Conservation (phyloP, 148 eudicot species). For the Silene conica region DNA sequence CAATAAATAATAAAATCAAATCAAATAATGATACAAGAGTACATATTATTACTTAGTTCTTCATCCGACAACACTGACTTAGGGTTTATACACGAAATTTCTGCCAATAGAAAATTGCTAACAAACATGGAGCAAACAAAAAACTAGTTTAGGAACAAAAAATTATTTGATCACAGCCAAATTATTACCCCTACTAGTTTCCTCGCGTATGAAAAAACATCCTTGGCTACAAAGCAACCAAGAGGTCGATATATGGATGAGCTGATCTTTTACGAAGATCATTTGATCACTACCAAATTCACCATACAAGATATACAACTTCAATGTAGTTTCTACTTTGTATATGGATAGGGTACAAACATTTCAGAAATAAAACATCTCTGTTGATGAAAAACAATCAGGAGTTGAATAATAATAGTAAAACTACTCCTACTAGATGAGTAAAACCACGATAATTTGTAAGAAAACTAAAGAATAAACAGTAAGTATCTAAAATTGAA, state of each 20-base stretch:
- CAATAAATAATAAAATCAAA: not conserved
- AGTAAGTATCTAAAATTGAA: too few relatives aligned
- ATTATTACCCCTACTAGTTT: too few relatives aligned
- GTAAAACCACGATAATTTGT: too few relatives aligned
- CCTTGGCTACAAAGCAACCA: slow-evolving; percentile 27
- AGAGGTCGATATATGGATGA: slow-evolving; percentile 16
- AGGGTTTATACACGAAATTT: slow-evolving; percentile 39
- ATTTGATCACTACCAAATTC: slow-evolving; percentile 6
- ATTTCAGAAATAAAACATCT: not conserved
- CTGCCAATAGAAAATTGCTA: slow-evolving; percentile 26
- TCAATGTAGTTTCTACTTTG: slow-evolving; percentile 1
- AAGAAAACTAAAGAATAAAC: too few relatives aligned
- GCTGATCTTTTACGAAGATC: not conserved
- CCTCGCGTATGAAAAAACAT: slow-evolving; percentile 12
- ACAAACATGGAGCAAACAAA: too few relatives aligned
- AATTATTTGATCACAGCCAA: too few relatives aligned
- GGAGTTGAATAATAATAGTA: slow-evolving; percentile 11
- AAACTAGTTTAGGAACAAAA: too few relatives aligned
- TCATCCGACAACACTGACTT: slow-evolving; percentile 30
- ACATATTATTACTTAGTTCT: slow-evolving; percentile 28
- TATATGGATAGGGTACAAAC: slow-evolving; percentile 8
- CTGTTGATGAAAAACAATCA: not conserved
- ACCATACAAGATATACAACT: not conserved
- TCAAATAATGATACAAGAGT: not conserved
- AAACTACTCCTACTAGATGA: not conserved